These are phyloP conservation scores for Beauveria caledonica DNA, from an alignment of 2,329 filamentous ascomycete genomes.

Conservation along the genomic window DNA sequence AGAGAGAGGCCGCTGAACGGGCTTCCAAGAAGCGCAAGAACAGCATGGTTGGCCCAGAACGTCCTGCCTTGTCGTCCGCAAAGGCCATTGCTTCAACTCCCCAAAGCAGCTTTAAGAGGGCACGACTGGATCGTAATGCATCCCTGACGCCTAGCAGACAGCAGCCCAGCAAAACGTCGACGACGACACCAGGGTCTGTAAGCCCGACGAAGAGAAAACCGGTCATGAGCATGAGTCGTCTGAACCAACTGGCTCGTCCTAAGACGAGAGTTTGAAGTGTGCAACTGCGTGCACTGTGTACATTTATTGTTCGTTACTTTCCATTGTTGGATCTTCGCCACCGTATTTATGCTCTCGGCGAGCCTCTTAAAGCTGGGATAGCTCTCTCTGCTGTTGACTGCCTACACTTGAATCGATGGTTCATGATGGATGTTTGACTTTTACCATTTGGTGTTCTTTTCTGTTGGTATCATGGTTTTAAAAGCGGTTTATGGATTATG, in stretches of 20 bases:
- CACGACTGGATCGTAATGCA: slow-evolving; percentile 19
- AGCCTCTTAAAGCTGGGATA: background rate
- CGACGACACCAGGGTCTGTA: slow-evolving; percentile 20
- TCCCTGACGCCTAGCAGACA: slow-evolving; percentile 18
- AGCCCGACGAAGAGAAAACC: slow-evolving; percentile 45
- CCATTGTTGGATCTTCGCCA: background rate
- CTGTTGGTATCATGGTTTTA: background rate
- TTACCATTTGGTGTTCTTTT: background rate
- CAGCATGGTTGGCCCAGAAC: slow-evolving; percentile 36
- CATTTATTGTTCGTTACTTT: slow-evolving; percentile 5
- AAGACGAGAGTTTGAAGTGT: slow-evolving; percentile 41
- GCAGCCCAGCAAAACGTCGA: slow-evolving; percentile 11
- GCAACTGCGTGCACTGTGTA: background rate
- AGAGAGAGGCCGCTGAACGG: slow-evolving; percentile 38
- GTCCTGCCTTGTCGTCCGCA: slow-evolving; percentile 44
- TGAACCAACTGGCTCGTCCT: slow-evolving; percentile 53
- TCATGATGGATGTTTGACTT: background rate
- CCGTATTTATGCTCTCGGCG: background rate
- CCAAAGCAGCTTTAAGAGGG: slow-evolving; percentile 27
- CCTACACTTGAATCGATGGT: background rate
- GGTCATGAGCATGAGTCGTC: slow-evolving; percentile 47
- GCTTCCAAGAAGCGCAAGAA: slow-evolving; percentile 53
- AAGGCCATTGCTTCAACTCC: slow-evolving; percentile 33
- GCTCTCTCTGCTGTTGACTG: background rate
- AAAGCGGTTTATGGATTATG: slow-evolving; percentile 4